Evolutionary conservation across 225 moss, liverwort and hornwort genomes (phyloP).

Genomic region (Antitrichia curtipendula): DNA sequence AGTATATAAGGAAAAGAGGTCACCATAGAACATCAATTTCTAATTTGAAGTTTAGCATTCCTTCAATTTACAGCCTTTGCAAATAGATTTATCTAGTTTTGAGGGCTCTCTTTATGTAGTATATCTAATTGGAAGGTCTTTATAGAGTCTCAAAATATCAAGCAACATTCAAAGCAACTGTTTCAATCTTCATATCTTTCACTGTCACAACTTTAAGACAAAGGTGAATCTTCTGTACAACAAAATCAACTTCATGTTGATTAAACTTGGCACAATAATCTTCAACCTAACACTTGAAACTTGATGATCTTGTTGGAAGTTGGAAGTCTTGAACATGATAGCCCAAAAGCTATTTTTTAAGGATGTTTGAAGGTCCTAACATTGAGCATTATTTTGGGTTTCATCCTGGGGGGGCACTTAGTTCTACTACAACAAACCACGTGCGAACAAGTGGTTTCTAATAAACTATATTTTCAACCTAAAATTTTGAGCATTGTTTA

Average conservation of each 20-base stretch:
- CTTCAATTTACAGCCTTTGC: background rate
- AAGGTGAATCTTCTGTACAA: background rate
- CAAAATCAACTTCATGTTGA: fast-evolving
- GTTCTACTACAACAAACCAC: too few species aligned
- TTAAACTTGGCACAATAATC: fast-evolving
- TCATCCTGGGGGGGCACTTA: too few species aligned
- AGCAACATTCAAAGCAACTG: background rate
- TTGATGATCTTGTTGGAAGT: background rate
- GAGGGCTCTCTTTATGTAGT: background rate
- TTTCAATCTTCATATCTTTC: background rate
- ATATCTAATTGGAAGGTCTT: background rate
- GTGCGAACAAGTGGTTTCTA: too few species aligned
- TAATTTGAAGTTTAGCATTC: background rate
- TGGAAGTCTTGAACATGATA: fast-evolving
- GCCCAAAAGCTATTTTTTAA: background rate
- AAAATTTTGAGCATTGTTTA: too few species aligned
- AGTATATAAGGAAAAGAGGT: fast-evolving
- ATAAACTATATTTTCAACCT: too few species aligned
- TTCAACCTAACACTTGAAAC: background rate
- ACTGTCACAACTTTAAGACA: background rate
- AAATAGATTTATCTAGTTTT: background rate
- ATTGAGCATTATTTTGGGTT: fast-evolving
- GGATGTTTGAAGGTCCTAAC: background rate
- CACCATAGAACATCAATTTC: background rate
- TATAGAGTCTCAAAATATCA: too few species aligned